Evolutionary conservation across 345 rosid species (phyloP), one percentile per base, ranked within the genome.

Genomic region (Xanthoceras sorbifolium): DNA sequence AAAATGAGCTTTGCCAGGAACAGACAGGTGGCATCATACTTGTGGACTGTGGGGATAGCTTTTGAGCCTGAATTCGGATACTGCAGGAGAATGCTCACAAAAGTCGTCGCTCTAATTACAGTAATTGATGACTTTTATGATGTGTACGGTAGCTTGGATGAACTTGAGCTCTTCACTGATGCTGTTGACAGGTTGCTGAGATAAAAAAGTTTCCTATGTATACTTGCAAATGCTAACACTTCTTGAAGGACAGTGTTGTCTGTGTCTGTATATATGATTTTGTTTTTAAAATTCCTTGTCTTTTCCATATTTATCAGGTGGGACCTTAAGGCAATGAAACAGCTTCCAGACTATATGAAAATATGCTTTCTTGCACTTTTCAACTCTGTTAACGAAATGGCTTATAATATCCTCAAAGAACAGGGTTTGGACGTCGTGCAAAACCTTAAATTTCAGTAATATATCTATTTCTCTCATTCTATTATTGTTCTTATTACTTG

Each of bases 261-360:
- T n/a, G n/a, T n/a, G n/a, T n/a, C n/a, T n/a, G n/a, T n/a, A n/a
- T n/a, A n/a, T n/a, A n/a, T n/a, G n/a, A 3, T 26, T 14, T 18
- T 11, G 11, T 32, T 29, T 9, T 14, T 10, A 46, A 65, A 25
- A 25, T 61, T 10, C 14, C 1, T 2, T 64, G 5, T n/a, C 18
- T 34, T 32, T 1, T n/a, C n/a, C n/a, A 63, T 32, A 25, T 26
- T 67, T 22, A 36, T 77, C 77, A 81, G 86, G 25, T 81, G 86
- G 84, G 86, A 84, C 29, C 61, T 76, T 4, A 28, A 40, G 12
- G 76, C 67, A 17, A 28, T 77, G 6, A 18, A 74, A 15, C 18
- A 64, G 42, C 72, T 83, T 40, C 88, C 88, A 0, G 69, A 74
- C 9, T 81, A 73, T 52, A 73, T 81, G 84, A 78, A 82, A 59